Conservation (phyloP, 495 filamentous ascomycete species). For the Trichoderma erinaceum region DNA sequence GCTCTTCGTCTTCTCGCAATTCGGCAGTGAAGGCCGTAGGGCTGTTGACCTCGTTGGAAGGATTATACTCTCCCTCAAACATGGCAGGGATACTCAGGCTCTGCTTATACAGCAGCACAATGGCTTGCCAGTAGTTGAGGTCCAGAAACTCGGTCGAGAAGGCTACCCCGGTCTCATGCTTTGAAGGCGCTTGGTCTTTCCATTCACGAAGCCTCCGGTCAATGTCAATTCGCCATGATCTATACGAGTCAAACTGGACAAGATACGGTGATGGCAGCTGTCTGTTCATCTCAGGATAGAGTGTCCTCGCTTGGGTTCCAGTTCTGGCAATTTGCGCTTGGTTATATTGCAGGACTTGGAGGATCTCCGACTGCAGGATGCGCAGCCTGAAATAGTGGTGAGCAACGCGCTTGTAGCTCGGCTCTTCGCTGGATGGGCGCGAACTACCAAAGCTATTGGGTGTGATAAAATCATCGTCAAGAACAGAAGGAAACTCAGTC, state of each 20-base stretch:
- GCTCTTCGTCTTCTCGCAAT: slow-evolving; percentile 75
- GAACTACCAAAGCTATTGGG: slow-evolving; percentile 62
- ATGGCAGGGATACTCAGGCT: slow-evolving; percentile 81
- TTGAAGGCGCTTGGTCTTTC: slow-evolving; percentile 74
- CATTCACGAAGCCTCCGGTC: slow-evolving; percentile 78
- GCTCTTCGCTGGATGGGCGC: slow-evolving; percentile 35
- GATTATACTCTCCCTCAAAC: slow-evolving; percentile 71
- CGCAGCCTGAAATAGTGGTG: slow-evolving; percentile 89
- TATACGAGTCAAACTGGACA: slow-evolving; percentile 74
- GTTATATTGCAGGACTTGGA: slow-evolving; percentile 87
- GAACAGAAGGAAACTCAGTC: slow-evolving; percentile 81
- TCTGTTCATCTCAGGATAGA: slow-evolving; percentile 60
- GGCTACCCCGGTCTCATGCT: slow-evolving; percentile 71
- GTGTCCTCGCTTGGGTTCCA: slow-evolving; percentile 44
- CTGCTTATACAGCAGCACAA: slow-evolving; percentile 93
- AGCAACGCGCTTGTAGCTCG: slow-evolving; percentile 83
- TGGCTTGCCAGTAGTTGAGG: slow-evolving; percentile 96
- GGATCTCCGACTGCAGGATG: slow-evolving; percentile 90
- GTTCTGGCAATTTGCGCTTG: slow-evolving; percentile 59
- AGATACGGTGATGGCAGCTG: slow-evolving; percentile 81
- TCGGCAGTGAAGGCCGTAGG: slow-evolving; percentile 43
- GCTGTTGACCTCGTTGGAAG: slow-evolving; percentile 51
- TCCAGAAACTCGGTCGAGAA: slow-evolving; percentile 85
- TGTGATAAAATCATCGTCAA: slow-evolving; percentile 89
- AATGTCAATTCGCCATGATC: slow-evolving; percentile 82